A percentile compares a stretch with the other conserved stretches of the same genome.
Evolutionary conservation across 2,329 filamentous ascomycete species (phyloP).

Genomic region (Hymenoscyphus linearis): DNA sequence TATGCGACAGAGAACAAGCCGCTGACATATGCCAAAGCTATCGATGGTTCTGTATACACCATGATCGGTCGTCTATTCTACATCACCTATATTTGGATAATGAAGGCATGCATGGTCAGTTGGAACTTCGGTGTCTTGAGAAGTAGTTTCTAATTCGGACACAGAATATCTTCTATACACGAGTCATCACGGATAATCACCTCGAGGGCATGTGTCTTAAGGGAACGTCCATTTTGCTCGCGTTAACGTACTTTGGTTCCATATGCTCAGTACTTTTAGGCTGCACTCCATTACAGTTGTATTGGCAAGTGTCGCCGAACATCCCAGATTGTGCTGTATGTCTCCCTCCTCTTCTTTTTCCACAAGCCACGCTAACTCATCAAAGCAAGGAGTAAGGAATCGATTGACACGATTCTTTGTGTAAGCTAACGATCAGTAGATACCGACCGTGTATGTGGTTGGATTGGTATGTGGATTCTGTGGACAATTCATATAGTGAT

Average conservation of each 20-base stretch:
- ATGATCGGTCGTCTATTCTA: slow-evolving; percentile 17
- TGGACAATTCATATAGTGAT: not conserved
- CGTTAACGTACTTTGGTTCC: slow-evolving; percentile 16
- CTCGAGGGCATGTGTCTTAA: slow-evolving; percentile 14
- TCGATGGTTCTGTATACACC: slow-evolving; percentile 16
- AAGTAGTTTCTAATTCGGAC: slow-evolving; percentile 13
- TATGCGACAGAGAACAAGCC: not conserved
- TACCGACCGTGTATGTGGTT: not conserved
- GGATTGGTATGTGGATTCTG: not conserved
- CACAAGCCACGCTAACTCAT: slow-evolving; percentile 6
- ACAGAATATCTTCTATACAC: slow-evolving; percentile 23
- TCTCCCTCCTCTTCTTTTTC: not conserved
- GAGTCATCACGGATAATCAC: slow-evolving; percentile 11
- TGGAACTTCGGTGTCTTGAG: not conserved
- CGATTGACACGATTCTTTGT: not conserved
- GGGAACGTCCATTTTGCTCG: slow-evolving; percentile 9
- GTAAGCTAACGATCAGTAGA: not conserved
- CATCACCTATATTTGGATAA: slow-evolving; percentile 23
- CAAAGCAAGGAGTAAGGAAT: slow-evolving; percentile 18
- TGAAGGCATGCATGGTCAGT: slow-evolving; percentile 26
- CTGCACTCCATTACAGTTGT: slow-evolving; percentile 16
- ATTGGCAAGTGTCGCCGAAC: slow-evolving; percentile 19
- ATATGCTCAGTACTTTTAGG: slow-evolving; percentile 17
- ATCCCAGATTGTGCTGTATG: slow-evolving; percentile 19
- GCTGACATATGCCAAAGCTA: slow-evolving; percentile 11